A percentile compares a stretch with the other conserved stretches of the same genome.
These are phyloP conservation scores for Termitomyces sp. DNA, from an alignment of 768 basidiomycete genomes.

Conservation along the genomic window DNA sequence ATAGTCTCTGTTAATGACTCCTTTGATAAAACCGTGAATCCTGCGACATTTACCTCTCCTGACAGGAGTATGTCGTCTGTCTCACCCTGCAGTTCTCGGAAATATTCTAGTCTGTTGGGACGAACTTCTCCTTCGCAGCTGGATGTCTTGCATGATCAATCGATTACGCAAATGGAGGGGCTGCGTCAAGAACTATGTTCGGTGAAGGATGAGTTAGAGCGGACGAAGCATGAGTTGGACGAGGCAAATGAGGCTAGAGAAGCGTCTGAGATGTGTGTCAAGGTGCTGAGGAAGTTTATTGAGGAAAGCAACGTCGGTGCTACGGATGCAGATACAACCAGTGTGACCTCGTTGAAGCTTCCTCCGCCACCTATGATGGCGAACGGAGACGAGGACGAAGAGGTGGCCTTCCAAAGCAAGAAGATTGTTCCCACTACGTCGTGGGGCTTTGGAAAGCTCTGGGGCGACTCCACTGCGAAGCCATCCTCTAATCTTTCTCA, in stretches of 20 bases:
- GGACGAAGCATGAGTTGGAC: slow-evolving; percentile 56
- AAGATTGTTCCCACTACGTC: slow-evolving; percentile 21
- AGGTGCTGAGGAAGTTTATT: slow-evolving; percentile 78
- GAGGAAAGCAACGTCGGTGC: slow-evolving; percentile 63
- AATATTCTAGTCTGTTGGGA: slow-evolving; percentile 50
- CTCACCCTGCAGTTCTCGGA: slow-evolving; percentile 24
- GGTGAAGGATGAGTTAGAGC: slow-evolving; percentile 56
- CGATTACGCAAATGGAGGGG: slow-evolving; percentile 42
- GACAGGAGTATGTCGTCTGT: slow-evolving; percentile 20
- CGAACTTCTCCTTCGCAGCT: slow-evolving; percentile 39
- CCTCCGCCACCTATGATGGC: slow-evolving; percentile 36
- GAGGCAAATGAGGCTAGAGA: slow-evolving; percentile 82
- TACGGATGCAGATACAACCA: slow-evolving; percentile 10
- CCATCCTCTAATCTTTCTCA: slow-evolving; percentile 16
- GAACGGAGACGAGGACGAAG: slow-evolving; percentile 31
- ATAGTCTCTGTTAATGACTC: slow-evolving; percentile 72
- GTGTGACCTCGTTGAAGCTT: slow-evolving; percentile 25
- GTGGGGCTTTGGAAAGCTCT: slow-evolving; percentile 68
- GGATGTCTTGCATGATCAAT: slow-evolving; percentile 20
- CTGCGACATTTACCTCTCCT: slow-evolving; percentile 27
- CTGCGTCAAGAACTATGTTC: slow-evolving; percentile 54
- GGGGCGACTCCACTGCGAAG: slow-evolving; percentile 39
- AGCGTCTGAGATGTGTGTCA: slow-evolving; percentile 82
- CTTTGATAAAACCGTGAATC: slow-evolving; percentile 28
- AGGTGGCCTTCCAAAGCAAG: slow-evolving; percentile 27